phyloP scores from a whole-genome alignment of 495 filamentous ascomycete genomes.

The Pyrenula aspistea region DNA sequence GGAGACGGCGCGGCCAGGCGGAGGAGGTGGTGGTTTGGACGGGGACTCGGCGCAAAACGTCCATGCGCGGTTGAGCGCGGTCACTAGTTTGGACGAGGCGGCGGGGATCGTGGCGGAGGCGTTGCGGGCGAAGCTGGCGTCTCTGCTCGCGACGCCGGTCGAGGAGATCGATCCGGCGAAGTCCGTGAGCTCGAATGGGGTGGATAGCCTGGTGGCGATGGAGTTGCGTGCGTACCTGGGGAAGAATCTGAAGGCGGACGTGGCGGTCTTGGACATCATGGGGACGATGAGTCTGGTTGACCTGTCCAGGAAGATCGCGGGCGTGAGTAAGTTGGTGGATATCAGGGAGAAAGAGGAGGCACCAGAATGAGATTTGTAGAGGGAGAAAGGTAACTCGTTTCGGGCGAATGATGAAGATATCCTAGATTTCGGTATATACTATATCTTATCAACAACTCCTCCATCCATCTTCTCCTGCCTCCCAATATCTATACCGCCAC shows the following conservation, averaged over 20 bases:
- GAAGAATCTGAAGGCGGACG: conserved; percentile 21
- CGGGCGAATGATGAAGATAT: too few relatives aligned
- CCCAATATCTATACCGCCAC: background rate
- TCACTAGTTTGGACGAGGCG: conserved; percentile 16
- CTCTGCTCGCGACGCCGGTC: conserved; percentile 16
- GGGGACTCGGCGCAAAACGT: background rate
- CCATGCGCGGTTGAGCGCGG: conserved; percentile 2
- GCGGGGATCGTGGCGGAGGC: conserved; percentile 11
- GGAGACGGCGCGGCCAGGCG: conserved; percentile 1
- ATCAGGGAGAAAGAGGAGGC: background rate
- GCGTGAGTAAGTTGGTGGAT: background rate
- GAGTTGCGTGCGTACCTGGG: conserved; percentile 34
- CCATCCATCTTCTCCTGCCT: background rate
- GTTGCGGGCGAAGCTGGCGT: conserved; percentile 14
- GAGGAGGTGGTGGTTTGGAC: conserved; percentile 3
- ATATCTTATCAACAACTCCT: too few relatives aligned
- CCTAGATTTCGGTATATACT: background rate
- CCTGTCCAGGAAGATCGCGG: background rate
- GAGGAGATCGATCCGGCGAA: conserved; percentile 25
- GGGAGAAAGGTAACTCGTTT: too few relatives aligned
- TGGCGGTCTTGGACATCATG: conserved; percentile 25
- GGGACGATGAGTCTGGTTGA: conserved; percentile 6
- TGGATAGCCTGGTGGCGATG: conserved; percentile 36
- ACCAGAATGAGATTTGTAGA: background rate
- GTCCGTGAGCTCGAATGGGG: conserved; percentile 18